Percentiles rank a stretch among this genome's conserved stretches.
Evolutionary conservation across 345 rosid genomes (phyloP).

Genomic region (Turritis glabra): DNA sequence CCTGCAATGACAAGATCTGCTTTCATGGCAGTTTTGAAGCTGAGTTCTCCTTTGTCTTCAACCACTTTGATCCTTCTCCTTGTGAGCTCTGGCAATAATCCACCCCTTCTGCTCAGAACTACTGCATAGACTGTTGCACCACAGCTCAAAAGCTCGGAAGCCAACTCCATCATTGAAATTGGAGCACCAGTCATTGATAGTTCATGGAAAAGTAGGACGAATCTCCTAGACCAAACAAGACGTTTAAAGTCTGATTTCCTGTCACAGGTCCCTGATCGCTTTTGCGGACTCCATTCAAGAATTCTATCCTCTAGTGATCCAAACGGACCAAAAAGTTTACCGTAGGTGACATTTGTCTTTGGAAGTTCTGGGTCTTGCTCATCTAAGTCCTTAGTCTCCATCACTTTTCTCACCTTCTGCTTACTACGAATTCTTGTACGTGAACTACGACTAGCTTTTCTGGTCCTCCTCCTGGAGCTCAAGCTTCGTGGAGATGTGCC

Average conservation of each 20-base stretch:
- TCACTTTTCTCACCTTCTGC: constrained; percentile 43
- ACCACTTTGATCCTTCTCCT: constrained; percentile 91
- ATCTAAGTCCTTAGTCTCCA: constrained; percentile 46
- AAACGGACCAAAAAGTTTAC: constrained; percentile 88
- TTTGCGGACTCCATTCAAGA: constrained; percentile 90
- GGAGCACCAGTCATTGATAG: constrained; percentile 99
- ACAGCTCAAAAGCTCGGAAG: constrained; percentile 96
- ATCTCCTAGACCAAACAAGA: constrained; percentile 97
- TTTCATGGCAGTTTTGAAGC: constrained; percentile 95
- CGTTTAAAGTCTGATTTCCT: constrained; percentile 88
- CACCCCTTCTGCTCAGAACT: constrained; percentile 92
- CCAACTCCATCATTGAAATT: constrained; percentile 94
- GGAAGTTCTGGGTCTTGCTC: constrained; percentile 66
- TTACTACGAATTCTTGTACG: constrained; percentile 49
- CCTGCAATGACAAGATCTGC: constrained; percentile 96
- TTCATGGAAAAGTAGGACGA: constrained; percentile 86
- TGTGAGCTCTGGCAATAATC: constrained; percentile 75
- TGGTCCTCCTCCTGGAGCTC: constrained; percentile 53
- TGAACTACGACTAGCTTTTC: constrained; percentile 47
- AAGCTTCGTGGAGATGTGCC: constrained; percentile 37
- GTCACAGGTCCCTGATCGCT: constrained; percentile 91
- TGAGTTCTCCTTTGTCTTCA: constrained; percentile 85
- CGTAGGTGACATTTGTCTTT: constrained; percentile 61
- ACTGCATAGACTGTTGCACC: constrained; percentile 97
- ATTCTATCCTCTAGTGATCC: constrained; percentile 69